Conservation (phyloP, 345 rosid species). For the Excoecaria cochinchinensis region DNA sequence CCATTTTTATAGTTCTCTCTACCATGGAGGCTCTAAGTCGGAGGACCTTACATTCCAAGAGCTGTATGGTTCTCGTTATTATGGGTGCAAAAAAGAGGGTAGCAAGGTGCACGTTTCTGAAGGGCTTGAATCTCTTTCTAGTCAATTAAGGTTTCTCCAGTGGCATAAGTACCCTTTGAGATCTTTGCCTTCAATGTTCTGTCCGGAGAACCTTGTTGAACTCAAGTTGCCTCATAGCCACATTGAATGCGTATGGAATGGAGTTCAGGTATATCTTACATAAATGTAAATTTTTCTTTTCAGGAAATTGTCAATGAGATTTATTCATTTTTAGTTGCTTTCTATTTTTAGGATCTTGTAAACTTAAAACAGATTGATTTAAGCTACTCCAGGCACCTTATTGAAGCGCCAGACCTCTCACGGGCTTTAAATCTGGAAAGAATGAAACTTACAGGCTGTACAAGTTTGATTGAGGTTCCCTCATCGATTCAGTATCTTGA, state of each 20-base stretch:
- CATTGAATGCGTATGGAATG: not conserved
- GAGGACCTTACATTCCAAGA: not conserved
- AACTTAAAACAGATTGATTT: conserved; percentile 10
- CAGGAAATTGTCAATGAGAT: not conserved
- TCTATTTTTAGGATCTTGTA: not conserved
- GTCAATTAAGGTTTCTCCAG: conserved; percentile 4
- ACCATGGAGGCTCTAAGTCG: not conserved
- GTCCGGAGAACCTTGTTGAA: conserved; percentile 12
- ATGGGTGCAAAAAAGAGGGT: not conserved
- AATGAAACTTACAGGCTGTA: not conserved
- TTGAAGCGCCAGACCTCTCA: conserved; percentile 2
- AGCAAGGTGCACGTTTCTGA: not conserved
- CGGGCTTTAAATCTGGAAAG: not conserved
- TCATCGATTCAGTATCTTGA: conserved; percentile 4
- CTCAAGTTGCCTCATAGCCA: not conserved
- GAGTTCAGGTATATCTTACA: not conserved
- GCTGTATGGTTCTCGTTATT: not conserved
- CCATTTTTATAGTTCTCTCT: not conserved
- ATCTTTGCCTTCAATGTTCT: conserved; percentile 3
- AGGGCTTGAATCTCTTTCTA: conserved; percentile 7
- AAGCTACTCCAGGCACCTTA: not conserved
- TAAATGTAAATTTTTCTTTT: not conserved
- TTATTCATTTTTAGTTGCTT: not conserved
- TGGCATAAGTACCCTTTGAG: conserved; percentile 11
- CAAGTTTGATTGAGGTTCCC: conserved; percentile 6